Evolutionary conservation across 805 yeast species (phyloP).

Genomic region (Yueomyces sinensis): DNA sequence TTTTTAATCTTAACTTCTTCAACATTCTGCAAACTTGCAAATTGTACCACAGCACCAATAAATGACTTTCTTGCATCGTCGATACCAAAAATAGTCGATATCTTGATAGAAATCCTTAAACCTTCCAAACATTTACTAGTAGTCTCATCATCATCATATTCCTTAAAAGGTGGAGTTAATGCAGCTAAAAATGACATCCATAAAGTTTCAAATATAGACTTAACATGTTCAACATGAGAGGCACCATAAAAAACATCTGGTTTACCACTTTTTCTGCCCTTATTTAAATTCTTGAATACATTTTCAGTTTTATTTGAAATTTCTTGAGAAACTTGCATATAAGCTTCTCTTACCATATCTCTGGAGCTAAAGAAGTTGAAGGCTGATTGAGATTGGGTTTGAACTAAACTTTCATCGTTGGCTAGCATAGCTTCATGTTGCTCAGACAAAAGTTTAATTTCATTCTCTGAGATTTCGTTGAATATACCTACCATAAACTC

Average conservation of each 20-base stretch:
- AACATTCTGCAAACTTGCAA: slow-evolving; percentile 65
- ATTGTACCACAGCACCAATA: slow-evolving; percentile 79
- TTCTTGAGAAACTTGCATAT: slow-evolving; percentile 83
- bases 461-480: slow-evolving; percentile 68
- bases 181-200: slow-evolving; percentile 99
- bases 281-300: slow-evolving; percentile 55
- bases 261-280: slow-evolving; percentile 29
- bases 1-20: slow-evolving; percentile 70
- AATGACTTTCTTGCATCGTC: slow-evolving; percentile 82
- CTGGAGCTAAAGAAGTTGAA: slow-evolving; percentile 55
- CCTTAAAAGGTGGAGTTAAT: slow-evolving; percentile 85
- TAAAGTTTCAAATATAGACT: slow-evolving; percentile 80
- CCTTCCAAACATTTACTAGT: slow-evolving; percentile 72
- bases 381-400: slow-evolving; percentile 27
- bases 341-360: slow-evolving; percentile 68
- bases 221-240: slow-evolving; percentile 77
- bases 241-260: slow-evolving; percentile 60
- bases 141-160: slow-evolving; percentile 63
- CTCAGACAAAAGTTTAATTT: slow-evolving; percentile 83
- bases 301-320: slow-evolving; percentile 83
- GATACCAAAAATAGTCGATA: slow-evolving; percentile 72
- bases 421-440: slow-evolving; percentile 83
- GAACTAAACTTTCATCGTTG: slow-evolving; percentile 34
- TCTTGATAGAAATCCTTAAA: slow-evolving; percentile 64
- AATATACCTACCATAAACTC: slow-evolving; percentile 59